Evolutionary conservation across 2,329 filamentous ascomycete species (phyloP), one percentile per base, ranked within the genome.

Genomic region (Colletotrichum sp.): DNA sequence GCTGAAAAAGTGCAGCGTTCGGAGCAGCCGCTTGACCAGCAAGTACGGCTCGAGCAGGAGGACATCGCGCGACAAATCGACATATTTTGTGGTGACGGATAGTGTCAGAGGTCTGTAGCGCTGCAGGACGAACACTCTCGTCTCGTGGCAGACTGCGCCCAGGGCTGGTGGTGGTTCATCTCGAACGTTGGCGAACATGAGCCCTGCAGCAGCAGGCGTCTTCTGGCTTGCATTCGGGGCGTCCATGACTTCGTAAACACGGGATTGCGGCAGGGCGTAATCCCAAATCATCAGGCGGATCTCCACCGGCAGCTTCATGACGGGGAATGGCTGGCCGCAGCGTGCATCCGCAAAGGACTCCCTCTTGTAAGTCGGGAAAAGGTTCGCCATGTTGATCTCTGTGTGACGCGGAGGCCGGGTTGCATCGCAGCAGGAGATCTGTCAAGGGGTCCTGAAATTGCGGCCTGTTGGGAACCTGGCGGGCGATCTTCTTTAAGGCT

Each of bases 41-140:
- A 88, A 80, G 76, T 87, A 87, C 2, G 86, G 86, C 75, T 88
- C 86, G 38, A 88, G 83, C 29, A 88, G 79, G 38, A 88, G 78
- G 47, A 87, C 83, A 73, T 88, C 86, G 38, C 86, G 83, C 34
- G 82, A 80, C 12, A 87, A 81, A 74, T 87, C 85, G 73, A 88
- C 81, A 57, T 83, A 85, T 76, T 88, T 87, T 63, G 86, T 86
- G n/a, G 85, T 86, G 34, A 78, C 77, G 8, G 85, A 85, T 59
- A 88, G 82, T 1, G 81, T 84, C 61, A 88, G 79, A 15, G 86
- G 84, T 67, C 83, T 83, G 78, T 87, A 88, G 67, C 82, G 83
- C 61, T 82, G 82, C 36, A 86, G 77, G 15, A 86, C 85, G 21
- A 85, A 82, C 63, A 80, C 81, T 12, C 86, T 84, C 47, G 85